Conservation (phyloP, 1,284 basidiomycete genomes). For the Pascua sp. region DNA sequence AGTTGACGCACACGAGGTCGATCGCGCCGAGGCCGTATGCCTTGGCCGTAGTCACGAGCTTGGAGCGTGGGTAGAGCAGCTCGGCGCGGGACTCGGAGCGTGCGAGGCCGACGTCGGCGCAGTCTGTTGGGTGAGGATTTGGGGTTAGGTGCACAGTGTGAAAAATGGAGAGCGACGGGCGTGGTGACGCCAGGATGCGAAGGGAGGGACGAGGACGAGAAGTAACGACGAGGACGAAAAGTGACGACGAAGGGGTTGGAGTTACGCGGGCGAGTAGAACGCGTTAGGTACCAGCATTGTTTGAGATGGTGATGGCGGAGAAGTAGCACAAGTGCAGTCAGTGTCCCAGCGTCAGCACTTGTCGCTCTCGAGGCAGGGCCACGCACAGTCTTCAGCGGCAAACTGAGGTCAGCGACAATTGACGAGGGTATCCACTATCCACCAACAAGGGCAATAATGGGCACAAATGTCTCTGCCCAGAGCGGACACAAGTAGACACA, state of each 20-base stretch:
- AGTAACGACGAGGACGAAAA: no score
- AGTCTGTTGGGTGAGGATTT: constrained; percentile 38
- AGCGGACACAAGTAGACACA: no score
- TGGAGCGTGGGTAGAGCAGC: constrained; percentile 78
- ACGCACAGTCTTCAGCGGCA: constrained; percentile 81
- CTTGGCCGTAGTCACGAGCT: constrained; percentile 77
- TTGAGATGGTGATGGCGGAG: no score
- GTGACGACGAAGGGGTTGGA: no score
- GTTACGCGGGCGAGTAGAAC: no score
- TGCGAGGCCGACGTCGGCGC: constrained; percentile 79
- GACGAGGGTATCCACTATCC: no score
- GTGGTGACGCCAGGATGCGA: no score
- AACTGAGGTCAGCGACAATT: constrained; percentile 70
- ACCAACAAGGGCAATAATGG: not conserved
- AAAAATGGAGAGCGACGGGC: no score
- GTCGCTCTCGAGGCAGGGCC: not conserved
- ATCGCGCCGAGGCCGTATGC: constrained; percentile 80
- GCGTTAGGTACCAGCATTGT: no score
- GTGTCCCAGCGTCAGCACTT: not conserved
- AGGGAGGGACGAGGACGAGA: no score
- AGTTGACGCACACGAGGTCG: constrained; percentile 91
- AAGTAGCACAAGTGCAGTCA: not conserved
- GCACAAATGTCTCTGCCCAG: no score
- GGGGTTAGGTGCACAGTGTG: no score
- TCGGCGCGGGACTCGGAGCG: constrained; percentile 72